Conservation (phyloP, 768 basidiomycete genomes). For the Mycena vulgaris region DNA sequence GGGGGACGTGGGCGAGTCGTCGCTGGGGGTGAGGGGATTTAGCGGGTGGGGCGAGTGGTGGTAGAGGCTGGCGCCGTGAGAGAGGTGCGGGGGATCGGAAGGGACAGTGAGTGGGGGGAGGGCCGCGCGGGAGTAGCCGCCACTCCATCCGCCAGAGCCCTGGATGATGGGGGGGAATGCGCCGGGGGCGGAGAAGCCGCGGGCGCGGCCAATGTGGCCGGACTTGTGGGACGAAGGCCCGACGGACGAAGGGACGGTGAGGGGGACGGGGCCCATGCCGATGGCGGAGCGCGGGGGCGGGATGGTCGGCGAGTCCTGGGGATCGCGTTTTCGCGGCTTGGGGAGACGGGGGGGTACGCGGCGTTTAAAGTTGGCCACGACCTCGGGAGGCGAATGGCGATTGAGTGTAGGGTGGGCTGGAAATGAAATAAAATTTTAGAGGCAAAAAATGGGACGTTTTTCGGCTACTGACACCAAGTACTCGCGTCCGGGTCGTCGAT, state of each 20-base stretch:
- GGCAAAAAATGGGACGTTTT: constrained; percentile 34
- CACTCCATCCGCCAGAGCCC: constrained; percentile 69
- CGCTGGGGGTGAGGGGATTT: constrained; percentile 78
- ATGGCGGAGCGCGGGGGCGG: constrained; percentile 85
- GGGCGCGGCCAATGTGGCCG: constrained; percentile 70
- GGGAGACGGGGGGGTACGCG: constrained; percentile 94
- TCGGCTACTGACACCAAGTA: constrained; percentile 88
- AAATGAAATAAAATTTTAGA: too few relatives aligned
- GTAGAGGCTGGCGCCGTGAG: constrained; percentile 71
- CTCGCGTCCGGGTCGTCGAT: constrained; percentile 97
- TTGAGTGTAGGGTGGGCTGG: constrained; percentile 93
- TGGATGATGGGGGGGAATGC: constrained; percentile 83
- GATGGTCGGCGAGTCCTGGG: constrained; percentile 76
- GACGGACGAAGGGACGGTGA: constrained; percentile 71
- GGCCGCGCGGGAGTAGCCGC: constrained; percentile 70
- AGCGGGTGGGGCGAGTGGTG: constrained; percentile 73
- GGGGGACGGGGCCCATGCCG: constrained; percentile 77
- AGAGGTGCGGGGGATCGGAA: constrained; percentile 76
- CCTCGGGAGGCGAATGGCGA: constrained; percentile 90
- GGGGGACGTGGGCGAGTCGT: constrained; percentile 73
- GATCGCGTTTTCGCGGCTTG: constrained; percentile 87
- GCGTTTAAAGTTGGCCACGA: constrained; percentile 95
- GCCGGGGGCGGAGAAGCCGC: constrained; percentile 89
- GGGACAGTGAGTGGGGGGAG: constrained; percentile 90
- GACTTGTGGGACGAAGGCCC: constrained; percentile 58